Percentiles rank a stretch among this genome's conserved stretches.
Evolutionary conservation across 2,329 filamentous ascomycete genomes (phyloP).

Genomic region (Didymella arachidicola): DNA sequence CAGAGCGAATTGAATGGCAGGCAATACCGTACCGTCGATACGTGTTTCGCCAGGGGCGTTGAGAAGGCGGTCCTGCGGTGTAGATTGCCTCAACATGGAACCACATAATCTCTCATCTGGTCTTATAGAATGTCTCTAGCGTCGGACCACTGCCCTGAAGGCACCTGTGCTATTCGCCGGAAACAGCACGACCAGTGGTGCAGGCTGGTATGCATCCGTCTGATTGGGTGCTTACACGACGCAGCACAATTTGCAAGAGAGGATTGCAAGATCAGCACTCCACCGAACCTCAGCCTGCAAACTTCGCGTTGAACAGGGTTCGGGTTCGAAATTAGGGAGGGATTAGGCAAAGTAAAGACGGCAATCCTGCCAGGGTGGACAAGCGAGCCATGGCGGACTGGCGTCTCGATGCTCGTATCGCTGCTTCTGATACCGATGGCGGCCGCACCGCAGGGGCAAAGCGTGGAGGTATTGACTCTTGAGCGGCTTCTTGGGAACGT

Average conservation of each 20-base stretch:
- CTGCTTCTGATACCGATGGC: constrained; percentile 33
- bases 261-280: constrained; percentile 46
- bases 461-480: neutral
- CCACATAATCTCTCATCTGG: constrained; percentile 41
- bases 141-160: constrained; percentile 20
- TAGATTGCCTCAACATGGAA: constrained; percentile 51
- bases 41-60: constrained; percentile 50
- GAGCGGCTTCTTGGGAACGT: constrained; percentile 25
- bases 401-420: constrained; percentile 43
- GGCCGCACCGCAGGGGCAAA: constrained; percentile 36
- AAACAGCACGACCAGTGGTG: constrained; percentile 26
- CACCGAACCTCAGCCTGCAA: constrained; percentile 44
- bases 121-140: constrained; percentile 32
- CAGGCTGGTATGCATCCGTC: constrained; percentile 31
- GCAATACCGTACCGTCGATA: constrained; percentile 28
- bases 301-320: constrained; percentile 48
- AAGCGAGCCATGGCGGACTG: constrained; percentile 25
- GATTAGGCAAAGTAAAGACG: constrained; percentile 47
- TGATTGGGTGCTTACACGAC: constrained; percentile 43
- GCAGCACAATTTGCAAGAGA: constrained; percentile 44
- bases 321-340: constrained; percentile 46
- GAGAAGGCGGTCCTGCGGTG: constrained; percentile 47
- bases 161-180: constrained; percentile 37
- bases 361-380: constrained; percentile 32
- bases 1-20: constrained; percentile 23